Conservation (phyloP, 352 stramenopile species). For the Aphanomyces astaci region DNA sequence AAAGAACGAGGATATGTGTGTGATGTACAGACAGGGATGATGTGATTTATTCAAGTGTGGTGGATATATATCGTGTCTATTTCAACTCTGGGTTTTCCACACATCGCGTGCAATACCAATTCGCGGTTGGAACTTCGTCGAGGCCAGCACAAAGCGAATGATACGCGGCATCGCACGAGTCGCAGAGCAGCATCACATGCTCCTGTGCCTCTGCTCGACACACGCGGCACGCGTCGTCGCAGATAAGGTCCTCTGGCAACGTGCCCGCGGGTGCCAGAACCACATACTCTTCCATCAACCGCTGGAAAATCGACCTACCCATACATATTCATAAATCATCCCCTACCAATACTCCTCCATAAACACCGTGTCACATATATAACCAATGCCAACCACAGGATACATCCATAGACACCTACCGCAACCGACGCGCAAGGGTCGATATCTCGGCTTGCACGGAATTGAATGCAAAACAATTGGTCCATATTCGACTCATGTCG, state of each 20-base stretch:
- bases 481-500: constrained; percentile 73
- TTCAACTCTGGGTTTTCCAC: constrained; percentile 21
- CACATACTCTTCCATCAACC: constrained; percentile 74
- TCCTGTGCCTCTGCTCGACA: constrained; percentile 55
- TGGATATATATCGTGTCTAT: background rate
- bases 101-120: constrained; percentile 78
- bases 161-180: constrained; percentile 78
- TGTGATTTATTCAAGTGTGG: background rate
- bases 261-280: constrained; percentile 44
- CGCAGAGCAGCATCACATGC: constrained; percentile 74
- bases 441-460: constrained; percentile 70
- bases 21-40: background rate
- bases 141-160: constrained; percentile 74
- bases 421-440: constrained; percentile 60
- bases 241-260: constrained; percentile 39
- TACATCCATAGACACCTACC: constrained; percentile 43
- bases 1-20: no score
- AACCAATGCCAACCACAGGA: background rate
- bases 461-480: constrained; percentile 83
- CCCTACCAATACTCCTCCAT: no score
- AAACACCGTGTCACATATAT: no score
- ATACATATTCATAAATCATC: background rate
- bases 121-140: constrained; percentile 46
- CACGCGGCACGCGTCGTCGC: constrained; percentile 60
- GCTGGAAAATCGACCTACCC: constrained; percentile 49